Evolutionary conservation across 768 basidiomycete species (phyloP).

Genomic region (Mycena rebaudengoi): DNA sequence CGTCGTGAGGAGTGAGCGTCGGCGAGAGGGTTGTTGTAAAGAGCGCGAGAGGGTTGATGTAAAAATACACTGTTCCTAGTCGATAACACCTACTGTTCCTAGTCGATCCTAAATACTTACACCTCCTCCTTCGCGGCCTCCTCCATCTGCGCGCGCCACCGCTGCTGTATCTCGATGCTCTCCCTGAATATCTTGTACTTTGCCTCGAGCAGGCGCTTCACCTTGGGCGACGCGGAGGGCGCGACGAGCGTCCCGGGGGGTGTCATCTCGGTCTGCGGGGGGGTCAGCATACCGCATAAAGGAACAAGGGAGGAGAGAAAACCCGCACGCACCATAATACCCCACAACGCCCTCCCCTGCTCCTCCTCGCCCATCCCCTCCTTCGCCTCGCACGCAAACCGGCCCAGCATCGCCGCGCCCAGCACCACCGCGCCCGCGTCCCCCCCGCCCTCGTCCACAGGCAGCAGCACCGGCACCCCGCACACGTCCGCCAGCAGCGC

Average conservation of each 20-base stretch:
- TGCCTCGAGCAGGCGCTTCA: conserved; percentile 81
- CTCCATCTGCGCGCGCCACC: conserved; percentile 86
- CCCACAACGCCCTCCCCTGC: conserved; percentile 81
- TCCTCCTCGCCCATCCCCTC: conserved; percentile 49
- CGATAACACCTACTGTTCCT: no score
- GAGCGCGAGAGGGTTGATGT: no score
- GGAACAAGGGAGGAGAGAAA: not conserved
- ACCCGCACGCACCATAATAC: conserved; percentile 85
- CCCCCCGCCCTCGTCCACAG: conserved; percentile 52
- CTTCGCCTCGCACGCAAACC: conserved; percentile 76
- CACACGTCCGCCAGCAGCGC: conserved; percentile 89
- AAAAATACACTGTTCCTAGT: no score
- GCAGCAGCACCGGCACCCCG: conserved; percentile 82
- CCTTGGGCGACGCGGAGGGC: conserved; percentile 67
- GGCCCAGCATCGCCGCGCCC: conserved; percentile 93
- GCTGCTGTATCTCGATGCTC: conserved; percentile 85
- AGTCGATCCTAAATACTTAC: no score
- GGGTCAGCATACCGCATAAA: not conserved
- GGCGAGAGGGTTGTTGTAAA: no score
- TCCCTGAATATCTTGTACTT: conserved; percentile 96
- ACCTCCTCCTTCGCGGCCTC: conserved; percentile 51
- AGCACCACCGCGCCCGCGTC: conserved; percentile 86
- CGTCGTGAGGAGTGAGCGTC: no score
- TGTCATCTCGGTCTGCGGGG: conserved; percentile 86
- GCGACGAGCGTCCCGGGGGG: conserved; percentile 76